These are phyloP conservation scores for Immersiella caudata DNA, from an alignment of 495 filamentous ascomycete species.

Conservation along the genomic window DNA sequence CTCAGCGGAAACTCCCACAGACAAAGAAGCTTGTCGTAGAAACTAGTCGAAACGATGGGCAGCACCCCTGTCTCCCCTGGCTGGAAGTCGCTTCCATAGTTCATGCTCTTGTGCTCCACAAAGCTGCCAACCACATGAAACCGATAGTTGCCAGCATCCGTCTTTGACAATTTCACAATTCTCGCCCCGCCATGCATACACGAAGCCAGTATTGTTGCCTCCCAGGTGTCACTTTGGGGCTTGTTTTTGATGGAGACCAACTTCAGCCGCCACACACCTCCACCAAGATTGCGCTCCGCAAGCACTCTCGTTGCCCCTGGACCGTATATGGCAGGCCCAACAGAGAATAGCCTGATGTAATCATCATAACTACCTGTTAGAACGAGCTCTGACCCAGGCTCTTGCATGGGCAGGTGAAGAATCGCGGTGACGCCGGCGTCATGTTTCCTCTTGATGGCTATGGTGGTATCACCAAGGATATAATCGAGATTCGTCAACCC, in stretches of 20 bases:
- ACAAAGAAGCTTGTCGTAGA: constrained; percentile 82
- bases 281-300: constrained; percentile 69
- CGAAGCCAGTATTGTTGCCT: constrained; percentile 70
- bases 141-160: constrained; percentile 50
- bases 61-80: constrained; percentile 38
- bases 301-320: constrained; percentile 47
- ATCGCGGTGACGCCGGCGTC: constrained; percentile 88
- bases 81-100: constrained; percentile 84
- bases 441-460: constrained; percentile 56
- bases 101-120: constrained; percentile 92
- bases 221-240: constrained; percentile 28
- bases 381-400: constrained; percentile 54
- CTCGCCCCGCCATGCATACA: constrained; percentile 90
- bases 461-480: constrained; percentile 41
- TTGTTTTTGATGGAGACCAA: constrained; percentile 45
- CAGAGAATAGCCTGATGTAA: constrained; percentile 64
- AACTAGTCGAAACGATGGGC: constrained; percentile 77
- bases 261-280: constrained; percentile 90
- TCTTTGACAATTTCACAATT: constrained; percentile 54
- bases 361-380: constrained; percentile 96
- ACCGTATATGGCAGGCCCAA: constrained; percentile 45
- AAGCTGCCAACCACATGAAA: constrained; percentile 73
- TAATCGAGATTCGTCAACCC: constrained; percentile 32
- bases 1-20: constrained; percentile 62
- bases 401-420: constrained; percentile 58